Conservation (phyloP, 179 eudicot genomes). For the Spinacia oleracea region DNA sequence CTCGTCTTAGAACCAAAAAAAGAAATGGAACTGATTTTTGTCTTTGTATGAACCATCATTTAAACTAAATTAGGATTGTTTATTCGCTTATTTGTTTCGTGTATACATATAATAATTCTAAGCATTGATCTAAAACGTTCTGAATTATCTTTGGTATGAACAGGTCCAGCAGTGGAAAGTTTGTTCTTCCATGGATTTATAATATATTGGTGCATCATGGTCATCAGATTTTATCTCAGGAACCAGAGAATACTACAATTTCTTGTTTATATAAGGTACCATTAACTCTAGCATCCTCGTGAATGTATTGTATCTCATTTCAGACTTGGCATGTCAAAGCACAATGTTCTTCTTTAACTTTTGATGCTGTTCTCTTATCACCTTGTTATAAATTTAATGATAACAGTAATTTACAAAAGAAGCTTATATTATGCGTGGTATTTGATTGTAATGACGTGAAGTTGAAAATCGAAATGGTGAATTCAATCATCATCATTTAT, state of each 20-base stretch:
- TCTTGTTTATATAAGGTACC: slow-evolving; percentile 69
- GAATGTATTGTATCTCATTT: neutral
- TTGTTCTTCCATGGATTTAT: slow-evolving; percentile 84
- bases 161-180: slow-evolving; percentile 64
- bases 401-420: neutral
- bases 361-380: neutral
- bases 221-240: slow-evolving; percentile 57
- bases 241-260: slow-evolving; percentile 50
- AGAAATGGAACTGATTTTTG: neutral
- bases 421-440: neutral
- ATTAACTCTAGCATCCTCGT: neutral
- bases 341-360: neutral
- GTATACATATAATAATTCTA: neutral
- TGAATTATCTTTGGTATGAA: slow-evolving; percentile 14
- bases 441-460: neutral
- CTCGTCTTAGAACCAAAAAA: no score
- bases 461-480: neutral
- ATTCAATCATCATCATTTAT: neutral
- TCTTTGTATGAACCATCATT: neutral
- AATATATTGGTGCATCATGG: slow-evolving; percentile 68
- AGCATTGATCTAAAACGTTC: neutral
- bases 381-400: neutral
- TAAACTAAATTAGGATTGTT: neutral
- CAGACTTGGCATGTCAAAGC: neutral
- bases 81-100: neutral